phyloP scores from a whole-genome alignment of 2,329 filamentous ascomycete genomes.

The Aspergillus fumigatus region DNA sequence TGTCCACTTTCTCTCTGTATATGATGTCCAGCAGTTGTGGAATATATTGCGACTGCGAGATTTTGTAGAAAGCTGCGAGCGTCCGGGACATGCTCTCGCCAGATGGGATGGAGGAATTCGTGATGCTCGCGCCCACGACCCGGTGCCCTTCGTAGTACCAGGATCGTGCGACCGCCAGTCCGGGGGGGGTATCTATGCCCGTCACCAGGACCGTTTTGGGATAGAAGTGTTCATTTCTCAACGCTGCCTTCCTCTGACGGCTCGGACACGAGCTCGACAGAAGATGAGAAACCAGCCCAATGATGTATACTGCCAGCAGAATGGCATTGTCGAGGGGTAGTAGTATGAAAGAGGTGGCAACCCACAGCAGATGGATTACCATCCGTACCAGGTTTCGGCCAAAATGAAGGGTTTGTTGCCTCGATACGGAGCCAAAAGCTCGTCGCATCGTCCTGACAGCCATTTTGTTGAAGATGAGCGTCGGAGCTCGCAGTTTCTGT shows the following conservation, averaged over 20 bases:
- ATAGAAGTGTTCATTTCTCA: constrained; percentile 33
- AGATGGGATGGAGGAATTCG: constrained; percentile 44
- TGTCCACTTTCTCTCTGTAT: constrained; percentile 55
- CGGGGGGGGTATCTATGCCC: constrained; percentile 68
- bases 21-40: constrained; percentile 56
- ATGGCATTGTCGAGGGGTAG: constrained; percentile 50
- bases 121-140: constrained; percentile 68
- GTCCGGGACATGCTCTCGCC: constrained; percentile 57
- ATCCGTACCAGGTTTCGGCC: constrained; percentile 9
- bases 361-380: constrained; percentile 22
- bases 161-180: constrained; percentile 60
- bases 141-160: constrained; percentile 62
- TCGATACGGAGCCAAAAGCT: constrained; percentile 8
- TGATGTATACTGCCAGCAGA: constrained; percentile 35
- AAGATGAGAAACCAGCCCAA: constrained; percentile 25
- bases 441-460: constrained; percentile 16
- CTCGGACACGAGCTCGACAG: constrained; percentile 13
- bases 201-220: constrained; percentile 63
- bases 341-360: constrained; percentile 22
- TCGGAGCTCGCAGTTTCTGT: background rate
- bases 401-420: constrained; percentile 7
- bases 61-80: constrained; percentile 52
- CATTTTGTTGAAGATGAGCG: constrained; percentile 12
- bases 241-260: constrained; percentile 19
- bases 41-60: constrained; percentile 51